These are phyloP conservation scores for Phtheirospermum japonicum DNA, from an alignment of 257 asterid genomes.

Conservation along the genomic window DNA sequence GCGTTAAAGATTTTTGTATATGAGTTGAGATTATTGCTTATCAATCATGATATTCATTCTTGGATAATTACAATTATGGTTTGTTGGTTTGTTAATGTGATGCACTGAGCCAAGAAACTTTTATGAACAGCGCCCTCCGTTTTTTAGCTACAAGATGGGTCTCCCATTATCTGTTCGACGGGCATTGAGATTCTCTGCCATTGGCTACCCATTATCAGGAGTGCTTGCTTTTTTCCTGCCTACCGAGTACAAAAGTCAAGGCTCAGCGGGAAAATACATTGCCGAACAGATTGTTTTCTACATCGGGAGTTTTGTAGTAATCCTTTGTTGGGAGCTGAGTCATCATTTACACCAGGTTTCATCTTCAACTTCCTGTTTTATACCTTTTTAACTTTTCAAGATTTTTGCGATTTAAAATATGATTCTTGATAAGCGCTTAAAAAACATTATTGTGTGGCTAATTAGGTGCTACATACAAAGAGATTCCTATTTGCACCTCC, in stretches of 20 bases:
- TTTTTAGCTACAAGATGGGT: conserved; percentile 90
- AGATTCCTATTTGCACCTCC: conserved; percentile 86
- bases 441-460: conserved; percentile 5
- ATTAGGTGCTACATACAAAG: conserved; percentile 80
- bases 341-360: conserved; percentile 84
- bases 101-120: conserved; percentile 29
- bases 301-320: conserved; percentile 54
- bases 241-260: conserved; percentile 42
- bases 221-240: conserved; percentile 47
- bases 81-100: conserved; percentile 7
- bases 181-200: conserved; percentile 63
- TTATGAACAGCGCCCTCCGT: conserved; percentile 80
- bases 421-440: not conserved
- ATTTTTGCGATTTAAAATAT: not conserved
- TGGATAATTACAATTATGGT: conserved; percentile 1
- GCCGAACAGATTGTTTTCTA: conserved; percentile 60
- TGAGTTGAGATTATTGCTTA: conserved; percentile 17
- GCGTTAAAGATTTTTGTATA: not conserved
- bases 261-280: conserved; percentile 44
- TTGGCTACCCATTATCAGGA: conserved; percentile 53
- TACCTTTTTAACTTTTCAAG: conserved; percentile 9
- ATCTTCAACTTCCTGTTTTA: not conserved
- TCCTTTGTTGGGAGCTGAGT: conserved; percentile 83
- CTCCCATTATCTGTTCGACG: conserved; percentile 57
- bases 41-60: conserved; percentile 8